Conservation (phyloP, 75 land plant genomes). For the Selaginella tamariscina region DNA sequence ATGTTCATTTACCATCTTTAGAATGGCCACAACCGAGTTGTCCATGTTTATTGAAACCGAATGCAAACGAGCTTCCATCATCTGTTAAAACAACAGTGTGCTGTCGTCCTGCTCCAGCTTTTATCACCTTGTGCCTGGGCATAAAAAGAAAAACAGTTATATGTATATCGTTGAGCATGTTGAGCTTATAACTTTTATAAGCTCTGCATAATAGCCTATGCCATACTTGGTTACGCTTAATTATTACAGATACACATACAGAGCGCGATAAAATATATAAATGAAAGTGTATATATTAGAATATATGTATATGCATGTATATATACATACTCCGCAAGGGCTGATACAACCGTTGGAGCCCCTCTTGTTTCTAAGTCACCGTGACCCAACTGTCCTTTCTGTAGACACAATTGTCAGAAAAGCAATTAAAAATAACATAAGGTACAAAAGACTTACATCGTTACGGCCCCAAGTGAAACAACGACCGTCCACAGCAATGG, state of each 20-base stretch:
- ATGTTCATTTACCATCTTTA: slow-evolving; percentile 31
- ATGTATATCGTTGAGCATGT: too few species aligned
- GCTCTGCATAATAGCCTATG: too few species aligned
- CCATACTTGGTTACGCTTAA: too few species aligned
- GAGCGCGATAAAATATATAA: not conserved
- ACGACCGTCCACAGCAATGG: slow-evolving; percentile 81
- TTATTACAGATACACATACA: not conserved
- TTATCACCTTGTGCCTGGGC: slow-evolving; percentile 60
- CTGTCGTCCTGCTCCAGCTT: slow-evolving; percentile 63
- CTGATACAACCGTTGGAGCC: slow-evolving; percentile 69
- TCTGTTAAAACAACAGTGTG: slow-evolving; percentile 80
- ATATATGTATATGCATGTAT: too few species aligned
- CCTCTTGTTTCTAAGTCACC: slow-evolving; percentile 62
- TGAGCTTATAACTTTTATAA: too few species aligned
- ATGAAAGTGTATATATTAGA: slow-evolving; percentile 1
- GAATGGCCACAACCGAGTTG: slow-evolving; percentile 77
- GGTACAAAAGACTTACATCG: slow-evolving; percentile 39
- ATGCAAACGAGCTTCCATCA: slow-evolving; percentile 54
- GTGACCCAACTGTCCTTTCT: slow-evolving; percentile 95
- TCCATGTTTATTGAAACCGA: slow-evolving; percentile 97
- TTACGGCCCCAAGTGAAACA: slow-evolving; percentile 98
- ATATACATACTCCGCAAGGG: slow-evolving; percentile 53
- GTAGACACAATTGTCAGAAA: slow-evolving; percentile 14
- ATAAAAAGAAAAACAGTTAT: too few species aligned
- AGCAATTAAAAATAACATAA: not conserved